These are phyloP conservation scores for Sutorius australiensis DNA, from an alignment of 768 basidiomycete genomes.

Conservation along the genomic window DNA sequence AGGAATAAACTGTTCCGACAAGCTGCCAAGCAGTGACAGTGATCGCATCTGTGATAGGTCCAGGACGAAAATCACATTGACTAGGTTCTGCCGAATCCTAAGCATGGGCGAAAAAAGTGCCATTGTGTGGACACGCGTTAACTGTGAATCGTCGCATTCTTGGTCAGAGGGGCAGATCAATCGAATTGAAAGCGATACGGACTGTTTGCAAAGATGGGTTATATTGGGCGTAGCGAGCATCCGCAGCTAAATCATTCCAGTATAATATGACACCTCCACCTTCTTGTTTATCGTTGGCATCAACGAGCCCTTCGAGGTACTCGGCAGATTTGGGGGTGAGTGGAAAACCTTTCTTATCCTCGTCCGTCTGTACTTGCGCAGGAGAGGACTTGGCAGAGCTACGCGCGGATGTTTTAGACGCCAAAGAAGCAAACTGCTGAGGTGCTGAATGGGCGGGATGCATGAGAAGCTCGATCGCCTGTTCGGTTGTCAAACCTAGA, in stretches of 20 bases:
- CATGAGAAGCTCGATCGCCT: constrained; percentile 73
- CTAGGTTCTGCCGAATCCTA: constrained; percentile 74
- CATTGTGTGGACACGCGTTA: constrained; percentile 21
- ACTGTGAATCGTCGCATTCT: constrained; percentile 16
- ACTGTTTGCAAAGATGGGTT: constrained; percentile 49
- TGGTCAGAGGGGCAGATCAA: neutral
- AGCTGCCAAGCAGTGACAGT: constrained; percentile 58
- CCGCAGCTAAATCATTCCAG: constrained; percentile 91
- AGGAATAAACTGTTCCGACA: constrained; percentile 67
- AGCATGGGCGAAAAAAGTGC: constrained; percentile 76
- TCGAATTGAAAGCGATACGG: constrained; percentile 16
- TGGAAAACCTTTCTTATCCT: constrained; percentile 76
- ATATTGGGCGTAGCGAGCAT: constrained; percentile 58
- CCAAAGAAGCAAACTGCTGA: constrained; percentile 36
- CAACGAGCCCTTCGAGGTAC: constrained; percentile 68
- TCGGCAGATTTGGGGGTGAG: constrained; percentile 41
- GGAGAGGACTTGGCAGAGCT: constrained; percentile 11
- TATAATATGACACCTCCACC: constrained; percentile 72
- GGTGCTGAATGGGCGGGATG: constrained; percentile 54
- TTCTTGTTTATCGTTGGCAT: constrained; percentile 84
- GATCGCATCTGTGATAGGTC: constrained; percentile 67
- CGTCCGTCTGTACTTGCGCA: neutral
- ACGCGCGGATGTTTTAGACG: neutral
- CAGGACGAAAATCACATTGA: constrained; percentile 77
- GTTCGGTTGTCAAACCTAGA: constrained; percentile 56